A percentile compares a stretch with the other conserved stretches of the same genome.
Conservation (phyloP, 352 stramenopile species). For the Thalassiosira mediterranea region DNA sequence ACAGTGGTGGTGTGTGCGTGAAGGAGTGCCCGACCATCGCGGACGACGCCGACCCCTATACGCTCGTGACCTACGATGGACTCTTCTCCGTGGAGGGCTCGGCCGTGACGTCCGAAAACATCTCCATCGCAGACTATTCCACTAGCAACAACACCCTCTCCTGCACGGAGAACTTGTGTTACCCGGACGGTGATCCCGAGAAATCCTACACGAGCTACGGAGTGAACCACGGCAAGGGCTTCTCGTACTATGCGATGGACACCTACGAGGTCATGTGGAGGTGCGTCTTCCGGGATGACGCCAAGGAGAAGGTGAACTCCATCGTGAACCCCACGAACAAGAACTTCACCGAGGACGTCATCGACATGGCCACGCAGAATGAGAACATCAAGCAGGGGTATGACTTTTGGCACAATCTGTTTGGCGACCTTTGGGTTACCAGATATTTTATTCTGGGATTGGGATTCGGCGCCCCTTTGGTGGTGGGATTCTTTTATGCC, state of each 20-base stretch:
- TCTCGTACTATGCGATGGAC: conserved; percentile 69
- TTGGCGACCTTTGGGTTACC: conserved; percentile 80
- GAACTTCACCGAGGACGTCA: conserved; percentile 13
- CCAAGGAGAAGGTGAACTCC: conserved; percentile 18
- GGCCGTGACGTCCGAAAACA: conserved; percentile 38
- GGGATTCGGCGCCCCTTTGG: conserved; percentile 75
- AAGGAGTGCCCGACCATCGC: conserved; percentile 75
- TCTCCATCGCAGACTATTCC: conserved; percentile 61
- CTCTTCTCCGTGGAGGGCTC: conserved; percentile 53
- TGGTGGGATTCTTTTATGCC: conserved; percentile 83
- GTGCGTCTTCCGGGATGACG: conserved; percentile 43
- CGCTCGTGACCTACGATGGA: conserved; percentile 72
- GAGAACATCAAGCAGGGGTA: conserved; percentile 42
- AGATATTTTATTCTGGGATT: conserved; percentile 82
- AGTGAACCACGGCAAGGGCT: conserved; percentile 59
- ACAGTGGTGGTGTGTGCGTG: conserved; percentile 82
- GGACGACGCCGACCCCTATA: conserved; percentile 55
- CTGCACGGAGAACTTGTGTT: conserved; percentile 61
- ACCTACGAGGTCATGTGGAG: conserved; percentile 43
- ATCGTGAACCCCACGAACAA: conserved; percentile 21
- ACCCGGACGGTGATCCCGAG: conserved; percentile 32
- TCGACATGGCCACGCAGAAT: conserved; percentile 31
- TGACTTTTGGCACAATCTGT: conserved; percentile 74
- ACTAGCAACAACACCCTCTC: conserved; percentile 38
- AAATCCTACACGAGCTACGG: conserved; percentile 46